These are phyloP conservation scores for Filosporella fistucella DNA, from an alignment of 495 filamentous ascomycete genomes.

Conservation along the genomic window DNA sequence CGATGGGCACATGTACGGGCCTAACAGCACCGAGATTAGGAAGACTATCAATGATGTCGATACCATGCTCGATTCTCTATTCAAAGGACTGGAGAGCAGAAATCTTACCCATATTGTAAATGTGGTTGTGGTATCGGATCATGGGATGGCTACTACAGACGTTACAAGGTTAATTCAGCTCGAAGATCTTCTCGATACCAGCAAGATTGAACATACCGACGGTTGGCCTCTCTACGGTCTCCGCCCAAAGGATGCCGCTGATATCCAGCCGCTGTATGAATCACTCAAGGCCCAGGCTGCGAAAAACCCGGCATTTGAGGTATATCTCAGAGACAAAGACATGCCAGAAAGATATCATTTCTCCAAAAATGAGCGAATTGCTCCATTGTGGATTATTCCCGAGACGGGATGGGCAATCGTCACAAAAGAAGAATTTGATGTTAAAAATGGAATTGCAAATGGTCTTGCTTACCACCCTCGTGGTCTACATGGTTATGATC, in stretches of 20 bases:
- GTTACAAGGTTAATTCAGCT: conserved; percentile 79
- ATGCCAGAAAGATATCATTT: conserved; percentile 94
- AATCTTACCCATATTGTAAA: conserved; percentile 90
- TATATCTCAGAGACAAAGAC: conserved; percentile 71
- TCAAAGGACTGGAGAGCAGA: conserved; percentile 70
- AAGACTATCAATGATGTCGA: conserved; percentile 72
- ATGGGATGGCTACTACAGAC: conserved; percentile 95
- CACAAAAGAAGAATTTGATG: conserved; percentile 70
- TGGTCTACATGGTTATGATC: conserved; percentile 88
- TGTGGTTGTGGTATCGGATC: conserved; percentile 95
- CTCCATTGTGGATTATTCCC: conserved; percentile 87
- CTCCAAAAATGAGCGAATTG: conserved; percentile 77
- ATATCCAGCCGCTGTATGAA: conserved; percentile 50
- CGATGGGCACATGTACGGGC: conserved; percentile 82
- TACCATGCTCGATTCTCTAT: conserved; percentile 67
- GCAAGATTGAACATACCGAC: conserved; percentile 75
- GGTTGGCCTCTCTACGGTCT: conserved; percentile 94
- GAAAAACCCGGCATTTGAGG: conserved; percentile 65
- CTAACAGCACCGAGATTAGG: conserved; percentile 88
- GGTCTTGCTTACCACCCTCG: conserved; percentile 65
- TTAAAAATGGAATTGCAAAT: conserved; percentile 53
- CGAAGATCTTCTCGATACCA: conserved; percentile 80
- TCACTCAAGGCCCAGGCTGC: conserved; percentile 43
- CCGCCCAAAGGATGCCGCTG: conserved; percentile 61
- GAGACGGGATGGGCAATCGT: conserved; percentile 89